Evolutionary conservation across 306 rosid species (phyloP), one percentile per base, ranked within the genome.

Genomic region (Comarum palustre): DNA sequence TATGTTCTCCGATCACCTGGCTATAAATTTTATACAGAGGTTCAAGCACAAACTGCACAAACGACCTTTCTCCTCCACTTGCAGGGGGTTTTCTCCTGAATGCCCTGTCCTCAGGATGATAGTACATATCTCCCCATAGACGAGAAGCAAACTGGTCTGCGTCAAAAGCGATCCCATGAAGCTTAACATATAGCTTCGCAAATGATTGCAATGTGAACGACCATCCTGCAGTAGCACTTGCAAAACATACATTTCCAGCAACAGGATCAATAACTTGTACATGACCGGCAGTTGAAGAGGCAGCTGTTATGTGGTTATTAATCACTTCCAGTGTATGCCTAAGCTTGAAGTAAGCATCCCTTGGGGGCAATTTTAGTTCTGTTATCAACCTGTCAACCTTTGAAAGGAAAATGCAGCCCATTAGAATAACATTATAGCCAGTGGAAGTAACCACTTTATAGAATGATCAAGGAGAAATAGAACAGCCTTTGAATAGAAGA

Each of bases 181-280:
- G 84, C 83, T 91, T 94, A 57, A 92, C 83, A 78, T 94, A 94
- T 52, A 94, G 73, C 69, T 87, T 94, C 67, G 99, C 93, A 83
- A 91, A 94, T 1, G 99, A 94, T 58, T 90, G 97, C 87, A 94
- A 83, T 0, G 96, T 91, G 82, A 94, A 94, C 57, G 99, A 88
- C 99, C 99, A 94, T 57, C 99, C 99, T 64, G 99, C 99, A 15
- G 93, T 88, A 48, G 82, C 99, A 83, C 97, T 91, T 5, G 97
- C 96, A 72, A 94, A 94, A 77, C 97, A 91, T 77, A 94, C 99
- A 79, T 94, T 94, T 60, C 99, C 99, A 11, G 90, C 99, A 58
- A 83, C 85, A 15, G 99, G 99, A 62, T 94, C 99, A 19, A 94
- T 83, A 76, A 87, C 78, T 84, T 92, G 97, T 72, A 90, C 91